A percentile compares a stretch with the other conserved stretches of the same genome.
phyloP scores from a whole-genome alignment of 2,329 filamentous ascomycete genomes.

The Hypoxylon sp. region DNA sequence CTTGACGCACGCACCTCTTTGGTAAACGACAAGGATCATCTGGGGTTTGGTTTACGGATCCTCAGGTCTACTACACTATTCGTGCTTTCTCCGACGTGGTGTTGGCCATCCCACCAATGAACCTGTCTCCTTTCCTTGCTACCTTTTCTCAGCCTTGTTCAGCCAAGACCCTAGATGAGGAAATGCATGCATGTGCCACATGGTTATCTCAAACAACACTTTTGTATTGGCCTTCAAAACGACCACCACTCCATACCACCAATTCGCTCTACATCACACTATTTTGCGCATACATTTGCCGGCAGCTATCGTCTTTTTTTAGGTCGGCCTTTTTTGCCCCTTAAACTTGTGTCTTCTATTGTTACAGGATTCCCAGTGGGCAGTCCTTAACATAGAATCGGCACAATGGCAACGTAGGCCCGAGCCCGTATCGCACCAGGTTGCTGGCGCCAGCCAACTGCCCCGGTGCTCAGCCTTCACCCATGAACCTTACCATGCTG shows the following conservation, averaged over 20 bases:
- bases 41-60: neutral
- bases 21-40: slow-evolving; percentile 5
- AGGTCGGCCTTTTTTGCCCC: slow-evolving; percentile 12
- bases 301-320: slow-evolving; percentile 26
- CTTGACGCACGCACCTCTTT: slow-evolving; percentile 10
- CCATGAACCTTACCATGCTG: slow-evolving; percentile 6
- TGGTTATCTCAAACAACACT: slow-evolving; percentile 19
- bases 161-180: neutral
- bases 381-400: slow-evolving; percentile 5
- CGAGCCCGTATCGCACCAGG: slow-evolving; percentile 25
- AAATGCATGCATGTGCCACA: slow-evolving; percentile 36
- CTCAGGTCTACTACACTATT: neutral
- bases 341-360: slow-evolving; percentile 3
- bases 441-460: slow-evolving; percentile 42
- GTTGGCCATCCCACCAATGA: slow-evolving; percentile 31
- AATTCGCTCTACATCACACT: slow-evolving; percentile 7
- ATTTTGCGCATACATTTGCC: slow-evolving; percentile 18
- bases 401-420: slow-evolving; percentile 22
- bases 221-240: slow-evolving; percentile 25
- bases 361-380: slow-evolving; percentile 1
- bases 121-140: slow-evolving; percentile 3
- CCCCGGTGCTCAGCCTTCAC: slow-evolving; percentile 23
- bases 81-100: slow-evolving; percentile 15
- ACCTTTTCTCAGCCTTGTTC: slow-evolving; percentile 32
- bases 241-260: neutral